Evolutionary conservation across 768 basidiomycete genomes (phyloP).

Genomic region (Hirschioporus abietinus): DNA sequence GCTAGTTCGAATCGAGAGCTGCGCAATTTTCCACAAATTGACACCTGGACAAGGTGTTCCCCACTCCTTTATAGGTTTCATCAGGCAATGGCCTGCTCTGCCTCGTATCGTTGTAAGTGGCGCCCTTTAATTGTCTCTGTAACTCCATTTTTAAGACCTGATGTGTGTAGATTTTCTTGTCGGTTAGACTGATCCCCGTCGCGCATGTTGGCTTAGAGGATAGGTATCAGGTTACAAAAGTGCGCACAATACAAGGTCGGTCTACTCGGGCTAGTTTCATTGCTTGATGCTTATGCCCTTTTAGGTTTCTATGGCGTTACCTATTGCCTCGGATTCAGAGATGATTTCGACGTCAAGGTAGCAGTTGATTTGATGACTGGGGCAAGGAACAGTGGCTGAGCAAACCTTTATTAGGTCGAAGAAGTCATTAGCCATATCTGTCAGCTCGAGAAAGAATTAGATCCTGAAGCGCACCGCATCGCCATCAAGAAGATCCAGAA

Average conservation of each 20-base stretch:
- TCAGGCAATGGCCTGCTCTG: constrained; percentile 65
- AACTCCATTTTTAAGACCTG: background rate
- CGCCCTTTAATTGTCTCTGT: background rate
- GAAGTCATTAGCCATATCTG: constrained; percentile 49
- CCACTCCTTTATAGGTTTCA: constrained; percentile 59
- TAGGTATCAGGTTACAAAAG: constrained; percentile 53
- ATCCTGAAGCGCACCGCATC: constrained; percentile 27
- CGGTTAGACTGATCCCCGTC: constrained; percentile 46
- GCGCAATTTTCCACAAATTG: constrained; percentile 56
- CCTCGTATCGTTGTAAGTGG: constrained; percentile 54
- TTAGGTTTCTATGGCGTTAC: constrained; percentile 57
- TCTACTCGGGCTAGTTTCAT: background rate
- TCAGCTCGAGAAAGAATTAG: constrained; percentile 37
- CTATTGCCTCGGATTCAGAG: constrained; percentile 59
- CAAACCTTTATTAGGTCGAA: constrained; percentile 24
- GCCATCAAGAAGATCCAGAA: constrained; percentile 36
- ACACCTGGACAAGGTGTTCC: constrained; percentile 52
- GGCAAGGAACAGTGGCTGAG: background rate
- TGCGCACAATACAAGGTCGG: constrained; percentile 47
- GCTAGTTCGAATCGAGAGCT: constrained; percentile 41
- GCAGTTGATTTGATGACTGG: background rate
- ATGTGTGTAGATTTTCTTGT: constrained; percentile 51
- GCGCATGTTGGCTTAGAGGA: constrained; percentile 44
- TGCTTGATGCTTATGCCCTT: background rate
- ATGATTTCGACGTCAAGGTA: constrained; percentile 46